phyloP scores from a whole-genome alignment of 2,329 filamentous ascomycete genomes.

The Phialophora verrucosa region DNA sequence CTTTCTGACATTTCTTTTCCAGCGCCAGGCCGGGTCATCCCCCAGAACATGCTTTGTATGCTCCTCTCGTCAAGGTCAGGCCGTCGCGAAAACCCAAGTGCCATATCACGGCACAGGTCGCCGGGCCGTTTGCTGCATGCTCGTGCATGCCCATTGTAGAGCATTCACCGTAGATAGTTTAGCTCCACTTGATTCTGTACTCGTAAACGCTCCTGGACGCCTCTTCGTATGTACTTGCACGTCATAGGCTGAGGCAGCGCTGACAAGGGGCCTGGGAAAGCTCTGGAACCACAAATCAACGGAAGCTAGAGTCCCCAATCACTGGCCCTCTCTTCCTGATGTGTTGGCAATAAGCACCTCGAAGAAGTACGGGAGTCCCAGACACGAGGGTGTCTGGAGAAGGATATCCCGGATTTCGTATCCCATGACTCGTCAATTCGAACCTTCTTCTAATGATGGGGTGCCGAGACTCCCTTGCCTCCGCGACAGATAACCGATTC shows the following conservation, averaged over 20 bases:
- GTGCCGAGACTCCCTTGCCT: background rate
- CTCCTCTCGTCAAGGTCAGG: background rate
- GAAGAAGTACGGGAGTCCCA: background rate
- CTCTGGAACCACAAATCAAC: slow-evolving; percentile 5
- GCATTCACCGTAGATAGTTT: slow-evolving; percentile 17
- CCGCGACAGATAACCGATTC: background rate
- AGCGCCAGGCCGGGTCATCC: background rate
- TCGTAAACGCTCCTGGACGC: slow-evolving; percentile 10
- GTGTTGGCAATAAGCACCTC: slow-evolving; percentile 1
- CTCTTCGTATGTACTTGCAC: slow-evolving; percentile 12
- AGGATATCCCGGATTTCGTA: background rate
- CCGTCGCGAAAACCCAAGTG: background rate
- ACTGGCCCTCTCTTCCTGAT: background rate
- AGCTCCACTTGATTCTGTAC: slow-evolving; percentile 5
- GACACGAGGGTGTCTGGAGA: background rate
- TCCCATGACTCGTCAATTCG: slow-evolving; percentile 8
- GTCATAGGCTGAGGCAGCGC: slow-evolving; percentile 14
- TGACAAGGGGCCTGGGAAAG: slow-evolving; percentile 10
- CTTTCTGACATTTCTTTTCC: background rate
- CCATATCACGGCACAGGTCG: background rate
- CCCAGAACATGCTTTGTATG: background rate
- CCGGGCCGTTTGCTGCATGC: background rate
- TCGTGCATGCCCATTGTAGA: background rate
- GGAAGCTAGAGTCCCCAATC: background rate
- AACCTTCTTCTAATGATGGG: background rate